A percentile compares a stretch with the other conserved stretches of the same genome.
Evolutionary conservation across 2,329 filamentous ascomycete species (phyloP).

Genomic region (Lachnellula suecica): DNA sequence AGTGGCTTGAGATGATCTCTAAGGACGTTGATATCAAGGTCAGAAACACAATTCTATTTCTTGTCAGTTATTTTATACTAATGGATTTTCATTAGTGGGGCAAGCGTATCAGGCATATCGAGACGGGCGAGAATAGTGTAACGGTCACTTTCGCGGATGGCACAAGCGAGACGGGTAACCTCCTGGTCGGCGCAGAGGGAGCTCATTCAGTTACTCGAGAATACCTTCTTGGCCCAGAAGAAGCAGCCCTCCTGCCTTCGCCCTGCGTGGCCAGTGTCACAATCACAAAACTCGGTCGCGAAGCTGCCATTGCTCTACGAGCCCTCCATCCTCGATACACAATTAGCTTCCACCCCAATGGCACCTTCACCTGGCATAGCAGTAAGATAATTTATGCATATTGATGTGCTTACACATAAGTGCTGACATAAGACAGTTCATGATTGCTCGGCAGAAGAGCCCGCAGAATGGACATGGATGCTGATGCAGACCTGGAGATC

Average conservation of each 20-base stretch:
- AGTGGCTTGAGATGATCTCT: constrained; percentile 30
- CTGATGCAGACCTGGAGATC: constrained; percentile 24
- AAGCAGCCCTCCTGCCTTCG: constrained; percentile 35
- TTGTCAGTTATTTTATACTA: not conserved
- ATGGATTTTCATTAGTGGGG: constrained; percentile 19
- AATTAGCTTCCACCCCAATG: constrained; percentile 47
- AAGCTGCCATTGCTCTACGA: constrained; percentile 53
- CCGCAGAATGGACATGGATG: constrained; percentile 25
- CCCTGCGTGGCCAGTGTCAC: constrained; percentile 37
- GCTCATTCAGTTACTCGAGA: constrained; percentile 87
- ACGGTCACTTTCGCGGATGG: constrained; percentile 37
- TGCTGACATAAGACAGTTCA: constrained; percentile 30
- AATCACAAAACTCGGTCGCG: constrained; percentile 40
- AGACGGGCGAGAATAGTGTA: constrained; percentile 6
- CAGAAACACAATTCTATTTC: not conserved
- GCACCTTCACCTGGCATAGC: constrained; percentile 23
- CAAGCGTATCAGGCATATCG: constrained; percentile 21
- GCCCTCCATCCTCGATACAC: constrained; percentile 47
- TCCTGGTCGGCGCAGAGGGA: constrained; percentile 90
- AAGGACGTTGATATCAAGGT: constrained; percentile 32
- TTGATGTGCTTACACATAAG: not conserved
- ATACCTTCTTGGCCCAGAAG: constrained; percentile 66
- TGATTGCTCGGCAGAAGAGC: constrained; percentile 32
- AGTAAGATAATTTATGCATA: constrained; percentile 13
- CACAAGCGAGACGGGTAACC: constrained; percentile 45